These are phyloP conservation scores for Abrus pulchellus DNA, from an alignment of 306 rosid species.

Conservation along the genomic window DNA sequence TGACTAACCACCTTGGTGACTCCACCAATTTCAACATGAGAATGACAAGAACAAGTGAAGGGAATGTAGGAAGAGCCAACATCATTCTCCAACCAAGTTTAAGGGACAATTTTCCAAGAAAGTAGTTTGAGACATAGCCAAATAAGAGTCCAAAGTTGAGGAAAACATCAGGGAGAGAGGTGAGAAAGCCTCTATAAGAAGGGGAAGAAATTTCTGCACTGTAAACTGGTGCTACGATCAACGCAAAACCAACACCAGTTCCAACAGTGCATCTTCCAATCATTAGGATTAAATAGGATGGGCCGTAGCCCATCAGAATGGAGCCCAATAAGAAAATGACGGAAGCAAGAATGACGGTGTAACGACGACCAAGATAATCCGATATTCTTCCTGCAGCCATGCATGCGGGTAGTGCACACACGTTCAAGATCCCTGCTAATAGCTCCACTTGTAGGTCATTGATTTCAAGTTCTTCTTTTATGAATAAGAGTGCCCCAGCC, in stretches of 20 bases:
- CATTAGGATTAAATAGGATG: slow-evolving; percentile 61
- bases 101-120: slow-evolving; percentile 56
- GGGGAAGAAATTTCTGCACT: slow-evolving; percentile 82
- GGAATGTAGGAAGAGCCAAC: slow-evolving; percentile 73
- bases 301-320: slow-evolving; percentile 73
- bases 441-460: slow-evolving; percentile 68
- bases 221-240: slow-evolving; percentile 70
- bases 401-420: slow-evolving; percentile 64
- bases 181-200: slow-evolving; percentile 60
- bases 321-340: slow-evolving; percentile 69
- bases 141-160: slow-evolving; percentile 67
- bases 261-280: slow-evolving; percentile 73
- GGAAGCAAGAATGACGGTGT: slow-evolving; percentile 65
- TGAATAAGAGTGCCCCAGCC: slow-evolving; percentile 87
- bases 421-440: slow-evolving; percentile 72
- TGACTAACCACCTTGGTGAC: slow-evolving; percentile 86
- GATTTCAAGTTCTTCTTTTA: slow-evolving; percentile 73
- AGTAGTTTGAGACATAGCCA: slow-evolving; percentile 71
- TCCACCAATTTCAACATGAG: slow-evolving; percentile 66
- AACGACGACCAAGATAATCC: slow-evolving; percentile 75
- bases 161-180: slow-evolving; percentile 69
- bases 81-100: slow-evolving; percentile 80
- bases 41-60: slow-evolving; percentile 62
- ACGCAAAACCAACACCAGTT: slow-evolving; percentile 76
- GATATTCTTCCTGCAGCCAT: slow-evolving; percentile 70